phyloP scores from a whole-genome alignment of 2,329 filamentous ascomycete species.

The Lachnellula hyalina region DNA sequence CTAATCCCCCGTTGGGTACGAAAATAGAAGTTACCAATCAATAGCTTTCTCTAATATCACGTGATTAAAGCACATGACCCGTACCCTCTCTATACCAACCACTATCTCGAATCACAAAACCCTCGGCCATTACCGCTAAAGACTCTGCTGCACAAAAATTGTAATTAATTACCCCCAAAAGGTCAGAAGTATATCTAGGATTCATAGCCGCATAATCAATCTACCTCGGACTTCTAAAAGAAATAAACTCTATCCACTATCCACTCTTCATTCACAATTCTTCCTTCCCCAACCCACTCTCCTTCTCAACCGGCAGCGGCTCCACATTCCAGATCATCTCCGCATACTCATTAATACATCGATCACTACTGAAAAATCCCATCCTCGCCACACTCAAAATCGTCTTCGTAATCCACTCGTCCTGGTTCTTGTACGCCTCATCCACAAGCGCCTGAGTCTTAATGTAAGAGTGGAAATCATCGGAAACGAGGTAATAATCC shows the following conservation, averaged over 20 bases:
- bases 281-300: conserved; percentile 16
- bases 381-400: conserved; percentile 87
- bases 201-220: neutral
- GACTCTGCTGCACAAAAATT: no score
- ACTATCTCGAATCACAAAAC: no score
- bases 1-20: no score
- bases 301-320: conserved; percentile 42
- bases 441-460: conserved; percentile 89
- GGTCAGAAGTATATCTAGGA: neutral
- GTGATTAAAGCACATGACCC: no score
- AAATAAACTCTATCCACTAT: neutral
- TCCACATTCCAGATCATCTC: conserved; percentile 97
- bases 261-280: conserved; percentile 15
- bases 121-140: no score
- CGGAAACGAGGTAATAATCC: conserved; percentile 95
- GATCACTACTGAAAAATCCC: conserved; percentile 95
- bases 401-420: conserved; percentile 86
- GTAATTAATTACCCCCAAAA: neutral
- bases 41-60: no score
- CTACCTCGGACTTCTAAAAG: neutral
- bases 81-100: no score
- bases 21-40: no score
- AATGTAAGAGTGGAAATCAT: conserved; percentile 94
- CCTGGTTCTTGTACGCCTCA: conserved; percentile 84
- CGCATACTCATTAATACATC: conserved; percentile 96